Percentiles rank a stretch among this genome's conserved stretches.
Conservation (phyloP, 352 stramenopile species). For the Globisporangium cylindrosporum region DNA sequence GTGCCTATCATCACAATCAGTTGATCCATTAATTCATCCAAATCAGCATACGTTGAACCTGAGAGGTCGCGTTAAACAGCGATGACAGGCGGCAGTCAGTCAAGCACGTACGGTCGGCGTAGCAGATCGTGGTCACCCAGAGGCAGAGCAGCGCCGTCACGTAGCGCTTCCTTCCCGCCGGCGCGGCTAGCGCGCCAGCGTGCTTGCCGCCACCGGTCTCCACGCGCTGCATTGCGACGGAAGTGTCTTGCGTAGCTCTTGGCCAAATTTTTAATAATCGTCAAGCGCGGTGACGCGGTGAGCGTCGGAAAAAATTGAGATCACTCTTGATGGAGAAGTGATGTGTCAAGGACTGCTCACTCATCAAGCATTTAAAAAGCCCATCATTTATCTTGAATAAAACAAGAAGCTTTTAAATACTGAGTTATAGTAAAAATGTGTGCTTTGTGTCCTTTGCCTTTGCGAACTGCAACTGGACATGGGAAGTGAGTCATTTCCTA, state of each 20-base stretch:
- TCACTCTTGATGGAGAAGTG: background rate
- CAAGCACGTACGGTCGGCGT: constrained; percentile 63
- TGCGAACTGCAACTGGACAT: background rate
- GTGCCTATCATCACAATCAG: constrained; percentile 38
- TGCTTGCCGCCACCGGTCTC: constrained; percentile 1
- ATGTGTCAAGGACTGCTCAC: background rate
- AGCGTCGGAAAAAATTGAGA: background rate
- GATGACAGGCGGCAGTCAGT: background rate
- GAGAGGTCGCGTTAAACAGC: background rate
- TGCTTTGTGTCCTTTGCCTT: background rate
- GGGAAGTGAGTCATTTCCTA: background rate
- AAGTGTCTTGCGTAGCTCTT: background rate
- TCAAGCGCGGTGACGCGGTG: background rate
- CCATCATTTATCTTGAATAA: background rate
- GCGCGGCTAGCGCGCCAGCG: background rate
- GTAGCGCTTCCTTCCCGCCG: constrained; percentile 49
- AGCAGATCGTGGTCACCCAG: constrained; percentile 80
- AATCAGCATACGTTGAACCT: background rate
- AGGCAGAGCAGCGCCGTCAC: constrained; percentile 72
- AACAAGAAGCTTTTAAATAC: background rate
- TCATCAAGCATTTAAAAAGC: background rate
- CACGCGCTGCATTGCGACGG: background rate
- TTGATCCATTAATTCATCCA: background rate
- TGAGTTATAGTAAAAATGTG: background rate
- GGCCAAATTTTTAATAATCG: background rate